These are phyloP conservation scores for Boletus barrowsii DNA, from an alignment of 768 basidiomycete species.

Conservation along the genomic window DNA sequence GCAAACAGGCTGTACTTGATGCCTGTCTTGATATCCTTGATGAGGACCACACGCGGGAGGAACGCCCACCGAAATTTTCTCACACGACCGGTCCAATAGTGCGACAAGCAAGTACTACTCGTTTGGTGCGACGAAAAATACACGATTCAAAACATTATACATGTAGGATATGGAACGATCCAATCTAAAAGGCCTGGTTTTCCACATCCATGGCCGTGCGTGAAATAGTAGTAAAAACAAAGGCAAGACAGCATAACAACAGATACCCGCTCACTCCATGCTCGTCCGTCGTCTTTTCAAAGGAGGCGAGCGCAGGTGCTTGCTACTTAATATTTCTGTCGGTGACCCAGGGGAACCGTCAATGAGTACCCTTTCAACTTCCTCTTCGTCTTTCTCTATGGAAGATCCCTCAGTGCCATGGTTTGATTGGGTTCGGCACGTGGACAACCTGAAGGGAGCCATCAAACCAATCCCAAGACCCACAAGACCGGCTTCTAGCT, in stretches of 20 bases:
- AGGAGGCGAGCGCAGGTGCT: constrained; percentile 36
- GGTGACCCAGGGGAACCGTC: constrained; percentile 23
- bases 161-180: constrained; percentile 28
- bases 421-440: constrained; percentile 31
- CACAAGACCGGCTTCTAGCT: constrained; percentile 34
- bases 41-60: constrained; percentile 17
- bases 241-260: constrained; percentile 17
- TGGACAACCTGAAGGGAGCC: constrained; percentile 51
- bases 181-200: neutral
- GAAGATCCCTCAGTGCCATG: constrained; percentile 7
- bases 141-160: constrained; percentile 34
- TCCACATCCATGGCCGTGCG: constrained; percentile 8
- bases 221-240: constrained; percentile 13
- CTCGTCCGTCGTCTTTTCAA: constrained; percentile 50
- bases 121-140: constrained; percentile 17
- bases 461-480: constrained; percentile 45
- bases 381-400: constrained; percentile 31
- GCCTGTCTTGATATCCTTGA: constrained; percentile 28
- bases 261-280: constrained; percentile 24
- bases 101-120: neutral
- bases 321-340: constrained; percentile 19
- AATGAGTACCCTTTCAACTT: constrained; percentile 31
- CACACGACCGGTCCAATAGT: constrained; percentile 18
- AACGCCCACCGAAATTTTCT: constrained; percentile 22
- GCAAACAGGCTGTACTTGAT: constrained; percentile 25